Evolutionary conservation across 257 asterid species (phyloP).

Genomic region (Datura wrightii): DNA sequence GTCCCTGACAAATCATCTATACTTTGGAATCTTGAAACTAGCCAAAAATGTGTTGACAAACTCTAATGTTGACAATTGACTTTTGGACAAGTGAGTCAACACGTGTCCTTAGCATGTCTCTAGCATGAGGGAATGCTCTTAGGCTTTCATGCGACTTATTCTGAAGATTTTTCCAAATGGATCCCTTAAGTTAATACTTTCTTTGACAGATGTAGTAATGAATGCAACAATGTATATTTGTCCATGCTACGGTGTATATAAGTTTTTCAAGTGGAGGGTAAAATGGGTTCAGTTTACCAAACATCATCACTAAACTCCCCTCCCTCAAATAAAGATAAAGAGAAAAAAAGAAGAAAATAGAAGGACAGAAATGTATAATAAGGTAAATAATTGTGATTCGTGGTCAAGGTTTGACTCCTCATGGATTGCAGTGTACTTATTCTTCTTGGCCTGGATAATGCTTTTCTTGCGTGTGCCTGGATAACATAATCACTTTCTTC

Average conservation of each 20-base stretch:
- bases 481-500: constrained; percentile 36
- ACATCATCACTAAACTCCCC: background rate
- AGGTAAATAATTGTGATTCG: background rate
- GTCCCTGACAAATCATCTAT: background rate
- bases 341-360: background rate
- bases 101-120: background rate
- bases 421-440: background rate
- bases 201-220: constrained; percentile 11
- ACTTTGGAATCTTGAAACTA: constrained; percentile 15
- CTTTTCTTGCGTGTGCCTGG: constrained; percentile 30
- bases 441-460: constrained; percentile 29
- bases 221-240: constrained; percentile 17
- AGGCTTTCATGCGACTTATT: constrained; percentile 11
- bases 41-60: constrained; percentile 26
- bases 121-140: constrained; percentile 20
- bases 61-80: background rate
- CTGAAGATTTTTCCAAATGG: background rate
- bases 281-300: constrained; percentile 25
- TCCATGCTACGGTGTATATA: background rate
- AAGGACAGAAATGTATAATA: constrained; percentile 2
- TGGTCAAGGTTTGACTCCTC: constrained; percentile 21
- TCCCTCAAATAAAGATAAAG: background rate
- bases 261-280: constrained; percentile 20
- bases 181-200: background rate
- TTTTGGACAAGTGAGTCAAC: background rate